These are phyloP conservation scores for Artemisia argyi DNA, from an alignment of 129 eudicot species.

Conservation along the genomic window DNA sequence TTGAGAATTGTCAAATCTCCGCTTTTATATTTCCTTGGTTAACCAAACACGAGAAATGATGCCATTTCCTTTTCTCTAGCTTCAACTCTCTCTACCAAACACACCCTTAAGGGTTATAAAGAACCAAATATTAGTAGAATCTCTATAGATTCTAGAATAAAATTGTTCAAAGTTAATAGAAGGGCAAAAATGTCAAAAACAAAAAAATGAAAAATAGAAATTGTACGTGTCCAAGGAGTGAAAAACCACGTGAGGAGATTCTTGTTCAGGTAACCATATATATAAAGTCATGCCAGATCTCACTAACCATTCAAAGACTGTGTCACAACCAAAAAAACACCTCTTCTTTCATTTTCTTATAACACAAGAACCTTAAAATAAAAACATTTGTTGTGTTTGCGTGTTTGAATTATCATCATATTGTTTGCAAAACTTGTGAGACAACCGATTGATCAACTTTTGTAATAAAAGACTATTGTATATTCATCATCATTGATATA, in stretches of 20 bases:
- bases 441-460: slow-evolving; percentile 29
- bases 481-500: slow-evolving; percentile 30
- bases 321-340: slow-evolving; percentile 19
- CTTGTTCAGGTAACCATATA: slow-evolving; percentile 17
- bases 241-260: slow-evolving; percentile 49
- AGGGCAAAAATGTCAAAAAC: slow-evolving; percentile 32
- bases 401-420: slow-evolving; percentile 33
- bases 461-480: slow-evolving; percentile 10
- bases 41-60: no score
- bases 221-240: slow-evolving; percentile 36
- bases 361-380: background rate
- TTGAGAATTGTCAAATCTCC: no score
- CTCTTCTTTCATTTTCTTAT: background rate
- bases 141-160: background rate
- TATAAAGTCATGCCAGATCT: slow-evolving; percentile 46
- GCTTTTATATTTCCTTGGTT: no score
- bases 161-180: background rate
- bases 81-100: no score
- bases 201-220: slow-evolving; percentile 3
- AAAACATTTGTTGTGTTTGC: slow-evolving; percentile 1
- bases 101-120: no score
- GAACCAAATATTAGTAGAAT: no score
- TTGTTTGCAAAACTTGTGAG: slow-evolving; percentile 33
- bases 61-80: no score
- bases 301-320: slow-evolving; percentile 41